A percentile compares a stretch with the other conserved stretches of the same genome.
Conservation (phyloP, 495 filamentous ascomycete genomes). For the Hypoxylon perforatum region DNA sequence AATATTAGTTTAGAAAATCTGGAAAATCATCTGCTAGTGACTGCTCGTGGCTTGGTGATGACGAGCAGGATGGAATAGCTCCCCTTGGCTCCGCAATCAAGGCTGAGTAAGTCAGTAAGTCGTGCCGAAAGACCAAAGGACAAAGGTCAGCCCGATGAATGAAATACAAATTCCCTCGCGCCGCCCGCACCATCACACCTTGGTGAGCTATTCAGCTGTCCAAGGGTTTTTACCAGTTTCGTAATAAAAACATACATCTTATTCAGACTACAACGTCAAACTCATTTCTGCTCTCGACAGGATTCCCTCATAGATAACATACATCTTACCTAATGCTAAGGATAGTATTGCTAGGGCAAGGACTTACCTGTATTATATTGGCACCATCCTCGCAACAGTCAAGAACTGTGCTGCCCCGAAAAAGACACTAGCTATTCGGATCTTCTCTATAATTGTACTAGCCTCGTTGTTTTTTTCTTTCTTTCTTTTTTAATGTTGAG, state of each 20-base stretch:
- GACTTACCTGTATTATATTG: no score
- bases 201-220: no score
- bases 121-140: not conserved
- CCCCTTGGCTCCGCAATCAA: conserved; percentile 47
- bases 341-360: no score
- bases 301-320: not conserved
- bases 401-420: not conserved
- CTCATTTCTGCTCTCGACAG: not conserved
- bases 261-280: not conserved
- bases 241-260: not conserved
- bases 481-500: not conserved
- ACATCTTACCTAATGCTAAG: no score
- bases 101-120: conserved; percentile 38
- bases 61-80: conserved; percentile 11
- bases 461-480: not conserved
- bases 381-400: not conserved
- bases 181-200: not conserved
- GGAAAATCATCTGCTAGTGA: conserved; percentile 18
- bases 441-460: not conserved
- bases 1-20: not conserved
- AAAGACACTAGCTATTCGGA: not conserved
- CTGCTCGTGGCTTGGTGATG: conserved; percentile 28
- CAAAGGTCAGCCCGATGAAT: not conserved
- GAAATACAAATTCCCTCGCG: conserved; percentile 22
- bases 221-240: no score